These are phyloP conservation scores for Umbelopsis ramanniana DNA, from an alignment of 192 early-diverging fungal genomes.

Conservation along the genomic window DNA sequence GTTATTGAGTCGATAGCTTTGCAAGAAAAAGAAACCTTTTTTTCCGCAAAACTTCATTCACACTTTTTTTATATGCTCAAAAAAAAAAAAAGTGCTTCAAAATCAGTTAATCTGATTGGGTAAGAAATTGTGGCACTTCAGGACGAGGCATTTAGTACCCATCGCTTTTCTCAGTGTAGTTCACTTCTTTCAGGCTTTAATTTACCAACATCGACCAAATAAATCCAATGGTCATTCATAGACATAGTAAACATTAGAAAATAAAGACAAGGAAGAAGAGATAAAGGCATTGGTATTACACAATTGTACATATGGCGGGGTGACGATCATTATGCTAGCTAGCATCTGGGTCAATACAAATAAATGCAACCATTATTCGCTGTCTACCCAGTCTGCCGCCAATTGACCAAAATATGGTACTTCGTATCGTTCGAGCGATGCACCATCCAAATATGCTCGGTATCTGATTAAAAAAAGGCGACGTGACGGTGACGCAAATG, in stretches of 20 bases:
- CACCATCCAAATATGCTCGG: constrained; percentile 71
- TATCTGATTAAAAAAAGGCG: constrained; percentile 46
- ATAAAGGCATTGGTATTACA: neutral
- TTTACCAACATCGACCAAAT: no score
- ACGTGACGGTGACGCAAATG: neutral
- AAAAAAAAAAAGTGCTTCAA: constrained; percentile 18
- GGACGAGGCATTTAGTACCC: constrained; percentile 6
- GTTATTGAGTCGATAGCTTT: neutral
- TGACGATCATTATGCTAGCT: neutral
- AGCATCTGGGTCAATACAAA: neutral
- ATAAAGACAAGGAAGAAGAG: neutral
- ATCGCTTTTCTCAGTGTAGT: neutral
- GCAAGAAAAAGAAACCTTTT: neutral
- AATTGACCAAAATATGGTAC: constrained; percentile 70
- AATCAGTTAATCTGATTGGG: neutral
- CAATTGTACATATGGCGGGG: neutral
- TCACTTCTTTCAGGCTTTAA: no score
- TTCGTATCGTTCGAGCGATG: constrained; percentile 70
- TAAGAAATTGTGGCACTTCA: neutral
- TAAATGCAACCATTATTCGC: constrained; percentile 50
- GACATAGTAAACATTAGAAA: neutral
- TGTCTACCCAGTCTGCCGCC: constrained; percentile 70
- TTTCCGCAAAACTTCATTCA: neutral
- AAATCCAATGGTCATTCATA: neutral
- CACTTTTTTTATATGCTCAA: neutral